Percentiles rank a stretch among this genome's conserved stretches.
Conservation (phyloP, 208 protist species). For the Phytomonas serpens region DNA sequence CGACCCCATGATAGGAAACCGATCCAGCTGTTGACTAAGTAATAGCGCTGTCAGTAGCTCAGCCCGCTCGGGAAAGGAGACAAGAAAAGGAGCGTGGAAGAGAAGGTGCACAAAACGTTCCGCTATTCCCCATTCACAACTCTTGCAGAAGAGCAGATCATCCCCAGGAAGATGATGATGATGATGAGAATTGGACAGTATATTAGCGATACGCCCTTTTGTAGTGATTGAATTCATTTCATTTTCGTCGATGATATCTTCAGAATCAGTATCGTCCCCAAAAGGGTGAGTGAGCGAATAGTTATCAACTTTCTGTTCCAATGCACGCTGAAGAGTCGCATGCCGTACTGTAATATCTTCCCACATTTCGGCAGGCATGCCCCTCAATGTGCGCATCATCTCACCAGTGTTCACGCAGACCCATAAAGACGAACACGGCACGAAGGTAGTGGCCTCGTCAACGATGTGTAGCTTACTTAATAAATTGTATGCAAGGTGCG, state of each 20-base stretch:
- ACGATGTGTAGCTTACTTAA: conserved; percentile 62
- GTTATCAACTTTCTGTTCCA: conserved; percentile 12
- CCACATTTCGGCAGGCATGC: conserved; percentile 29
- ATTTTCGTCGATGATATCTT: background rate
- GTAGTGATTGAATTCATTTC: background rate
- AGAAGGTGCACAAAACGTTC: conserved; percentile 60
- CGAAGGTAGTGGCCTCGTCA: conserved; percentile 54
- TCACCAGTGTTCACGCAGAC: conserved; percentile 24
- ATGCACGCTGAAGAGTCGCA: background rate
- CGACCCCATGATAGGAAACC: background rate
- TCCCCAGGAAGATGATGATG: conserved; percentile 23
- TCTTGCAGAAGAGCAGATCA: conserved; percentile 31
- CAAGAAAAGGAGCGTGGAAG: conserved; percentile 53
- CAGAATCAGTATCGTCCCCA: background rate
- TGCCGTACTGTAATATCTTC: conserved; percentile 14
- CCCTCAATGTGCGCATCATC: conserved; percentile 16
- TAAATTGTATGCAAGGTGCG: conserved; percentile 46
- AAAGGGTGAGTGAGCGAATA: conserved; percentile 1
- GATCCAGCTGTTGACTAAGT: conserved; percentile 19
- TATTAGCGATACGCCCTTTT: background rate
- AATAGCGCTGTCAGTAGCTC: conserved; percentile 52
- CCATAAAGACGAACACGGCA: conserved; percentile 41
- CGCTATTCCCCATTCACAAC: conserved; percentile 29
- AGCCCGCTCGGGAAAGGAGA: conserved; percentile 66
- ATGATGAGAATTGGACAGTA: background rate